phyloP scores from a whole-genome alignment of 495 filamentous ascomycete species.

The Saxispiralis lemnorum region DNA sequence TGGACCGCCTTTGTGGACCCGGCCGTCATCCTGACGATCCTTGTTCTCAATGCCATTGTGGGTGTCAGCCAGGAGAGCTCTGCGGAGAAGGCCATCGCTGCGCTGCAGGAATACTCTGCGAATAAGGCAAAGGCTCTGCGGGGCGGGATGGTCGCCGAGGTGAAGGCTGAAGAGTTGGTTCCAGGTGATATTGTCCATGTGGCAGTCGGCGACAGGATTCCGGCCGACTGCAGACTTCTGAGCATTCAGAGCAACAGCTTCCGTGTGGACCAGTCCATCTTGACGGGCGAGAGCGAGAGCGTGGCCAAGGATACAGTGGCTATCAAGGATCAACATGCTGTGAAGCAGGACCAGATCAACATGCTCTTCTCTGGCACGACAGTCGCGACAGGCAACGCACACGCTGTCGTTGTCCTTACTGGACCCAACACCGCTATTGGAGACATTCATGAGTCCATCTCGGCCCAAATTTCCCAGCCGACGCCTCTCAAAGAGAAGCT shows the following conservation, averaged over 20 bases:
- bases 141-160: slow-evolving; percentile 49
- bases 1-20: slow-evolving; percentile 99
- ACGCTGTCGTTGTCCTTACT: slow-evolving; percentile 79
- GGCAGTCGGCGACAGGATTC: slow-evolving; percentile 81
- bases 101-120: slow-evolving; percentile 95
- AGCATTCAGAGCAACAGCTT: slow-evolving; percentile 95
- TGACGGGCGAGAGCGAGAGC: slow-evolving; percentile 97
- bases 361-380: slow-evolving; percentile 98
- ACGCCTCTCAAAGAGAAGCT: slow-evolving; percentile 97
- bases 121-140: slow-evolving; percentile 91
- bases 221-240: slow-evolving; percentile 86
- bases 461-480: slow-evolving; percentile 90
- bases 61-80: slow-evolving; percentile 97
- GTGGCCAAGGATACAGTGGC: slow-evolving; percentile 62
- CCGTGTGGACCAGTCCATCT: slow-evolving; percentile 85
- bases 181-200: slow-evolving; percentile 86
- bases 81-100: slow-evolving; percentile 95
- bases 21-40: slow-evolving; percentile 87
- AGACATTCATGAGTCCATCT: slow-evolving; percentile 97
- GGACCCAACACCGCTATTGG: slow-evolving; percentile 88
- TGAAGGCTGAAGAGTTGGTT: slow-evolving; percentile 90
- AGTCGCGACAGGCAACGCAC: slow-evolving; percentile 85
- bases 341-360: slow-evolving; percentile 94
- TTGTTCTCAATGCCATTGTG: slow-evolving; percentile 90
- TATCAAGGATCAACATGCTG: slow-evolving; percentile 63